Evolutionary conservation across 2,329 filamentous ascomycete species (phyloP).

Genomic region (Eutypa lata): DNA sequence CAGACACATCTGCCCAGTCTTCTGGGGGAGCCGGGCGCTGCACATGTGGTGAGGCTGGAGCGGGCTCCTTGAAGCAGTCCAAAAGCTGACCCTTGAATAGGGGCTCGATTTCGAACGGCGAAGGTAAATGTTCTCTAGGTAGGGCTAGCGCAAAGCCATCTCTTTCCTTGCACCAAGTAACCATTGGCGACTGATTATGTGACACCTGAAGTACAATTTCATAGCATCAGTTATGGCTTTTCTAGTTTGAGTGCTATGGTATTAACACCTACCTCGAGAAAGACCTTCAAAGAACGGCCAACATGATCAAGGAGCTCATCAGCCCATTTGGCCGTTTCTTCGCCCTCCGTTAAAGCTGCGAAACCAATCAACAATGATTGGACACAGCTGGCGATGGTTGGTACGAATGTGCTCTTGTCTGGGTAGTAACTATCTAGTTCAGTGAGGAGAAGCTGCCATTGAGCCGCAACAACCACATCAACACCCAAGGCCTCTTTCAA

Average conservation of each 20-base stretch:
- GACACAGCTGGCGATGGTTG: conserved; percentile 33
- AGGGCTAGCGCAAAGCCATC: conserved; percentile 37
- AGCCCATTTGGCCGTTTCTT: conserved; percentile 37
- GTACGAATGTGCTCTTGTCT: conserved; percentile 38
- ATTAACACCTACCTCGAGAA: conserved; percentile 31
- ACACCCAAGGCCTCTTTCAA: conserved; percentile 37
- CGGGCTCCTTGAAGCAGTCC: conserved; percentile 30
- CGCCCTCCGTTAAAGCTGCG: conserved; percentile 38
- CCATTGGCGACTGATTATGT: conserved; percentile 25
- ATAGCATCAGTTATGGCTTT: not conserved
- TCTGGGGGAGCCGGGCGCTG: conserved; percentile 23
- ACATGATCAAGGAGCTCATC: conserved; percentile 38
- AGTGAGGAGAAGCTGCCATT: conserved; percentile 15
- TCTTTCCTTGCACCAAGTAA: conserved; percentile 35
- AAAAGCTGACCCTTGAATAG: conserved; percentile 34
- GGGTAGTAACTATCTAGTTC: conserved; percentile 23
- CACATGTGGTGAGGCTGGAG: not conserved
- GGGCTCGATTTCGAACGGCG: conserved; percentile 31
- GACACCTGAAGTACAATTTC: conserved; percentile 13
- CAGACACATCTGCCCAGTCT: conserved; percentile 43
- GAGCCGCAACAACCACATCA: conserved; percentile 22
- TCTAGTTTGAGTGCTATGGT: not conserved
- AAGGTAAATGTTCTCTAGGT: conserved; percentile 29
- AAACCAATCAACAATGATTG: conserved; percentile 38
- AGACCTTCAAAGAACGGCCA: conserved; percentile 29